A percentile compares a stretch with the other conserved stretches of the same genome.
Evolutionary conservation across 768 basidiomycete species (phyloP).

Genomic region (Erythrobasidium yunnanense): DNA sequence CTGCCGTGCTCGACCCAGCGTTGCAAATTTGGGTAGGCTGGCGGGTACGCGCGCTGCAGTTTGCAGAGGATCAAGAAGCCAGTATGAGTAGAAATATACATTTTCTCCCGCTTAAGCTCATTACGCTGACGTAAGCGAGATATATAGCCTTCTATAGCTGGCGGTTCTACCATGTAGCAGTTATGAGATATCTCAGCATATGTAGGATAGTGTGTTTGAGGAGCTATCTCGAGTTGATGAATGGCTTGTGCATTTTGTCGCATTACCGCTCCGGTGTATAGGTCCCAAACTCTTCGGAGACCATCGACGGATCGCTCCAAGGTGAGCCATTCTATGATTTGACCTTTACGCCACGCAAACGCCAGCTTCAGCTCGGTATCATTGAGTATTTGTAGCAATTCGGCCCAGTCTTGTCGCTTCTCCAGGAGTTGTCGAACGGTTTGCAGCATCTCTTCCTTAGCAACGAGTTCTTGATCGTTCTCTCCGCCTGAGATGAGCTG

Average conservation of each 20-base stretch:
- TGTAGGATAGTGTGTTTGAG: slow-evolving; percentile 6
- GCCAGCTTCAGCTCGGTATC: background rate
- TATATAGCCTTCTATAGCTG: slow-evolving; percentile 6
- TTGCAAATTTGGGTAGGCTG: background rate
- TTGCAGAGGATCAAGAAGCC: background rate
- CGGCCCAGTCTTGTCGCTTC: slow-evolving; percentile 7
- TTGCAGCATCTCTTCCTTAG: slow-evolving; percentile 21
- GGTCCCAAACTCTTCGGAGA: slow-evolving; percentile 5
- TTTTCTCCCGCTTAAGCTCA: slow-evolving; percentile 1
- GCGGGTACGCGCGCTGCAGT: background rate
- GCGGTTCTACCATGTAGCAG: background rate
- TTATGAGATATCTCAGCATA: background rate
- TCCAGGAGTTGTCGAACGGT: background rate
- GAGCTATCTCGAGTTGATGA: slow-evolving; percentile 4
- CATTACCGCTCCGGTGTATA: slow-evolving; percentile 22
- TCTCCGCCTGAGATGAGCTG: background rate
- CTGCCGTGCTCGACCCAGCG: no score
- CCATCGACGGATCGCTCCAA: slow-evolving; percentile 14
- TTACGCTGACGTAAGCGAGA: slow-evolving; percentile 2
- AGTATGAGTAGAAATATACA: background rate
- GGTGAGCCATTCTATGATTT: slow-evolving; percentile 10
- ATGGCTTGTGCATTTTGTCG: background rate
- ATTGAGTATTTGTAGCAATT: background rate
- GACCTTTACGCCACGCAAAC: slow-evolving; percentile 12
- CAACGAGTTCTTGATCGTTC: slow-evolving; percentile 4